Base-by-base conservation (phyloP, 768 basidiomycete genomes). In the Leccinum pellstonianum region DNA sequence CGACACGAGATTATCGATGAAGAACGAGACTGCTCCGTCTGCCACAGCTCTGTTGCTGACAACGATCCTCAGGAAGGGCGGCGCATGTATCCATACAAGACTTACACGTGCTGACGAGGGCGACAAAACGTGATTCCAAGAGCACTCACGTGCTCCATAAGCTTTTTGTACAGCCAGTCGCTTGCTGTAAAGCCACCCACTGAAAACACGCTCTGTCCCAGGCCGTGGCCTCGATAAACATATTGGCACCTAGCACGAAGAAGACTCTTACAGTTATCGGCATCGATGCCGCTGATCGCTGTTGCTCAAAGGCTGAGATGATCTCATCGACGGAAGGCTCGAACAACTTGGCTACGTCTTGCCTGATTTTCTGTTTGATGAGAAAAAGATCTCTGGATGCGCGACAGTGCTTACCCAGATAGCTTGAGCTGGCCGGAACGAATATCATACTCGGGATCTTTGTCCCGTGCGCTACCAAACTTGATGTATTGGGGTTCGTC, bases 401-500 rank as follows among this genome's bases (percentile, higher is more conserved):
- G 70, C 69, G 10, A 80, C 60, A 4, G 31, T 48, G 19, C 75
- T 12, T 37, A 76, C 76, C 76, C 76, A 8, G 70, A 54, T 5
- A 79, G 50, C 37, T 68, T 72, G n/a, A 79, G 64, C 51, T 75
- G 73, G 2, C 78, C 78, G 15, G 68, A 68, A 15, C 69, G 66
- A 27, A 79, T 76, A 9, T 73, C 73, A 49, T 70, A 68, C 47
- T 69, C 62, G 0, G 66, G 67, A 52, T 80, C 78, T 41, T 67
- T 73, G 62, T 75, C 74, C 5, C 73, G 63, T 25, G 67, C 58
- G 1, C 64, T 68, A 17, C 80, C 78, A 33, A 81, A 77, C 41
- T 66, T 78, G 51, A 70, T 72, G 60, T 73, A 80, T n/a, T 72
- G 75, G 0, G 76, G 68, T 17, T 76, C 73, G 10, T 67, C 60